Evolutionary conservation across 2,329 filamentous ascomycete species (phyloP).

Genomic region (Aspergillus sp.): DNA sequence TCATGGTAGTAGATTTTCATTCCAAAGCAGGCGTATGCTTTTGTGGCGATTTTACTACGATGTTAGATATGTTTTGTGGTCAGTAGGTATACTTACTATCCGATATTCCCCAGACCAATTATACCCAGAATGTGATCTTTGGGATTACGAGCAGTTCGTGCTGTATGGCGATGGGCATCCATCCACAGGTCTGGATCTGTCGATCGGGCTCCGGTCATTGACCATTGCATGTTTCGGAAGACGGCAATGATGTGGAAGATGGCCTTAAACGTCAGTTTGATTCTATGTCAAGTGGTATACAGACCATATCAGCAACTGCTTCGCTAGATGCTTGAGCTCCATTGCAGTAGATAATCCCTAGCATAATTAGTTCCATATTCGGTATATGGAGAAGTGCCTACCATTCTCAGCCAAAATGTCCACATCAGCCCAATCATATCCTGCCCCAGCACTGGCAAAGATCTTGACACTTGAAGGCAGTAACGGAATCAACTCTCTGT

Average conservation of each 20-base stretch:
- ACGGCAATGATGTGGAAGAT: conserved; percentile 42
- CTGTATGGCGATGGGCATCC: conserved; percentile 41
- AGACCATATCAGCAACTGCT: conserved; percentile 37
- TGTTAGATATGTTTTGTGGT: no score
- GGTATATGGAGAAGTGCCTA: no score
- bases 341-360: conserved; percentile 41
- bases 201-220: conserved; percentile 44
- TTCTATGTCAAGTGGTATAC: no score
- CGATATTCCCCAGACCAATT: conserved; percentile 49
- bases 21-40: conserved; percentile 41
- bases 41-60: conserved; percentile 44
- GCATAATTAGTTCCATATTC: not conserved
- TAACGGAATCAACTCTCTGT: conserved; percentile 53
- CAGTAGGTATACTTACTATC: no score
- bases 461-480: conserved; percentile 55
- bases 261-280: not conserved
- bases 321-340: conserved; percentile 40
- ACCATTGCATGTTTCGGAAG: conserved; percentile 49
- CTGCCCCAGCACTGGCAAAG: conserved; percentile 61
- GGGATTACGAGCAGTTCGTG: conserved; percentile 47
- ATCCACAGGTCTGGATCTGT: conserved; percentile 35
- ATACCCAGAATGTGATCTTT: conserved; percentile 47
- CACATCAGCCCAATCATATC: conserved; percentile 64
- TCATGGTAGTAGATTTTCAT: conserved; percentile 55
- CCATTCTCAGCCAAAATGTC: conserved; percentile 35